These are phyloP conservation scores for Coniochaeta ligniaria DNA, from an alignment of 2,329 filamentous ascomycete genomes.

Conservation along the genomic window DNA sequence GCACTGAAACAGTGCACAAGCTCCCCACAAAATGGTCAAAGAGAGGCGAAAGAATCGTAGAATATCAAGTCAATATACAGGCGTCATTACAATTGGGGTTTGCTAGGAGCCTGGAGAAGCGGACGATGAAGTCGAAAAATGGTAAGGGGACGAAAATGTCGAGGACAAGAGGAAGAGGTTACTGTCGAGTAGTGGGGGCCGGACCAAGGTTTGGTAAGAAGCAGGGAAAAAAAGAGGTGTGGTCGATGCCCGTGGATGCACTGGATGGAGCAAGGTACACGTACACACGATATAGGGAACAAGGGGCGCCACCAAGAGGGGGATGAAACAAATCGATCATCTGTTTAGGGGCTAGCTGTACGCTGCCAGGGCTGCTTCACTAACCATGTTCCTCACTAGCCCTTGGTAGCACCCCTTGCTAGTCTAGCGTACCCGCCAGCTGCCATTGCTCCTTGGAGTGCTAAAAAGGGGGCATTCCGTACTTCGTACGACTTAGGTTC, in stretches of 20 bases:
- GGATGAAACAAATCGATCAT: slow-evolving; percentile 4
- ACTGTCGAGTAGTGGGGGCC: slow-evolving; percentile 6
- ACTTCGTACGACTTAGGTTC: too few relatives aligned
- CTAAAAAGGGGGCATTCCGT: not conserved
- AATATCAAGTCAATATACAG: slow-evolving; percentile 19
- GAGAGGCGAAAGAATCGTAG: slow-evolving; percentile 3
- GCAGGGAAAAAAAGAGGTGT: not conserved
- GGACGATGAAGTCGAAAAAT: slow-evolving; percentile 1
- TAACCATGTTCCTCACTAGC: not conserved
- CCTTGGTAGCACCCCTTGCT: not conserved
- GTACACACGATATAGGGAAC: not conserved
- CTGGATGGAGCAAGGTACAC: not conserved
- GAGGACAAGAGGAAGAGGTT: not conserved
- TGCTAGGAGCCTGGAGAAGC: slow-evolving; percentile 13
- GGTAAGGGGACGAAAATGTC: not conserved
- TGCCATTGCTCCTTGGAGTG: not conserved
- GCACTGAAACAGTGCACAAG: not conserved
- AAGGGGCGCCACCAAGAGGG: slow-evolving; percentile 3
- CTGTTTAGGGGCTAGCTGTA: slow-evolving; percentile 3
- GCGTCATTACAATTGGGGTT: slow-evolving; percentile 17
- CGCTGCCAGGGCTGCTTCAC: not conserved
- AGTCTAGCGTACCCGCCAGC: not conserved
- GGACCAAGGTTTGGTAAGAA: not conserved
- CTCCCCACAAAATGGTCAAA: slow-evolving; percentile 1
- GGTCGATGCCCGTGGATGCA: not conserved